phyloP scores from a whole-genome alignment of 2,329 filamentous ascomycete species.

The Setomelanomma holmii region DNA sequence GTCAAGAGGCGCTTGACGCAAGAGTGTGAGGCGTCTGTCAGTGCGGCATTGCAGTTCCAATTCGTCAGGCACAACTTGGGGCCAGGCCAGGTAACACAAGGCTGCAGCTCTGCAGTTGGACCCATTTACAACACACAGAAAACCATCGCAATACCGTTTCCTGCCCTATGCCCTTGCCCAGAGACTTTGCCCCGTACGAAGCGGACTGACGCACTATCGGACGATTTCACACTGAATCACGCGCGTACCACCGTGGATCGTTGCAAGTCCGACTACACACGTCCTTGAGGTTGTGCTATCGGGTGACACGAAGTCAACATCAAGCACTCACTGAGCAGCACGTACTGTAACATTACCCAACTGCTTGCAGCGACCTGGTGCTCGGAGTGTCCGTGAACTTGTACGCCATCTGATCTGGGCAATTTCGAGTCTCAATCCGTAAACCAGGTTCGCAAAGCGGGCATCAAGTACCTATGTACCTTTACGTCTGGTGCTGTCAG shows the following conservation, averaged over 20 bases:
- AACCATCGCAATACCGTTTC: neutral
- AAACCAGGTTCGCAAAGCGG: constrained; percentile 27
- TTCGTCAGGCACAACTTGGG: constrained; percentile 4
- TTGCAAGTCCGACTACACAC: constrained; percentile 17
- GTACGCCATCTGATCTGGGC: constrained; percentile 6
- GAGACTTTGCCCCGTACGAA: no score
- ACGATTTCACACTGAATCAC: constrained; percentile 9
- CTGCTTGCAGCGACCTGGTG: constrained; percentile 3
- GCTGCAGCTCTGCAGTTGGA: neutral
- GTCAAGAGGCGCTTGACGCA: constrained; percentile 10
- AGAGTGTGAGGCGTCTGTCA: constrained; percentile 22
- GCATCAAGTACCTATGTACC: constrained; percentile 25
- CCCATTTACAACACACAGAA: neutral
- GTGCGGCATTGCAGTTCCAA: constrained; percentile 3
- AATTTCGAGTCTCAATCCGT: constrained; percentile 13
- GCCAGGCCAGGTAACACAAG: constrained; percentile 4
- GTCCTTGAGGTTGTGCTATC: constrained; percentile 4
- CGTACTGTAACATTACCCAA: neutral
- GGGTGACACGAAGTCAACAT: neutral
- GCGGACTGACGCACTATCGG: neutral
- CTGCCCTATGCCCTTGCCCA: neutral
- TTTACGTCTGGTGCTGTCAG: constrained; percentile 1
- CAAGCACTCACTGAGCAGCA: constrained; percentile 7
- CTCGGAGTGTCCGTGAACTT: constrained; percentile 1
- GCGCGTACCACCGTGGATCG: constrained; percentile 18